These are phyloP conservation scores for Limnanthes douglasii DNA, from an alignment of 345 rosid species.

Conservation along the genomic window DNA sequence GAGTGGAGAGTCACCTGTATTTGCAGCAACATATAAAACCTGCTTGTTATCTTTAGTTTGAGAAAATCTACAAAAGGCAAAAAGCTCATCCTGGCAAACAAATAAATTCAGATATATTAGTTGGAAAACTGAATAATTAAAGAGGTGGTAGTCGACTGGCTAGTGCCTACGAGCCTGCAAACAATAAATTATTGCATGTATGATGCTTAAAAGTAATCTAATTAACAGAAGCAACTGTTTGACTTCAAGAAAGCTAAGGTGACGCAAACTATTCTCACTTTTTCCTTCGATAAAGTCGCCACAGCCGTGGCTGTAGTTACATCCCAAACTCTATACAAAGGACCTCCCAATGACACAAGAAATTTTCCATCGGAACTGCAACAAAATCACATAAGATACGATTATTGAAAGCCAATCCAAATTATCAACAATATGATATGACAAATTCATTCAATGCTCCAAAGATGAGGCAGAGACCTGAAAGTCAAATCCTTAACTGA, in stretches of 20 bases:
- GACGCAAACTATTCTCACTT: conserved; percentile 17
- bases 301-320: conserved; percentile 32
- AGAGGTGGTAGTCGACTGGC: too few relatives aligned
- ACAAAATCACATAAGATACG: too few relatives aligned
- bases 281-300: conserved; percentile 52
- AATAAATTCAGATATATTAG: too few relatives aligned
- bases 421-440: too few relatives aligned
- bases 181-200: too few relatives aligned
- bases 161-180: too few relatives aligned
- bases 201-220: too few relatives aligned
- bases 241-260: background rate
- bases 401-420: too few relatives aligned
- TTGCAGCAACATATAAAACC: conserved; percentile 58
- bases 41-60: conserved; percentile 24
- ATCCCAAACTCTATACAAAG: conserved; percentile 87
- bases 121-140: too few relatives aligned
- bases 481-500: conserved; percentile 56
- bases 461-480: conserved; percentile 32
- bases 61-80: conserved; percentile 72
- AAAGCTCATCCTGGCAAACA: conserved; percentile 80
- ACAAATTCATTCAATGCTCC: too few relatives aligned
- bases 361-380: conserved; percentile 74
- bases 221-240: too few relatives aligned
- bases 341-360: conserved; percentile 67
- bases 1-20: conserved; percentile 35